These are phyloP conservation scores for Solanum clarkiae DNA, from an alignment of 257 asterid species.

Conservation along the genomic window DNA sequence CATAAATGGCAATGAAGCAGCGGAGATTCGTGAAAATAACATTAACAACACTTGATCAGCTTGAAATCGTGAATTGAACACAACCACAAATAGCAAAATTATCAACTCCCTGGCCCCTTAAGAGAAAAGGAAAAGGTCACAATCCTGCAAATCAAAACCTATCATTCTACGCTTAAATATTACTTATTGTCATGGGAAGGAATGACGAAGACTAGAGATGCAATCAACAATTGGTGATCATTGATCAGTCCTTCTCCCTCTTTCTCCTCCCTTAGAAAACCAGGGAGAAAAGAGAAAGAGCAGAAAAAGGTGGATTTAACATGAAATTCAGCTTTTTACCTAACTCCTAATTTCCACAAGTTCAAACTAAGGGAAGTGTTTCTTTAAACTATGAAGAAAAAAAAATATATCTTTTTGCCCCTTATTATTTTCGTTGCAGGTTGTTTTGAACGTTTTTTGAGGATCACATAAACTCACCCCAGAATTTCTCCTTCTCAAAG, in stretches of 20 bases:
- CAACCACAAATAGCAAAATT: neutral
- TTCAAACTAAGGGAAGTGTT: neutral
- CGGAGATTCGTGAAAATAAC: neutral
- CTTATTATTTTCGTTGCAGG: neutral
- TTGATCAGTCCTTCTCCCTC: neutral
- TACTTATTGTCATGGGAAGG: neutral
- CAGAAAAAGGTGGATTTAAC: neutral
- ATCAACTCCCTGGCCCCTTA: neutral
- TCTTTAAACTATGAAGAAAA: neutral
- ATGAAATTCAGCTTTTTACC: neutral
- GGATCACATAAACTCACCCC: neutral
- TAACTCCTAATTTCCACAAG: neutral
- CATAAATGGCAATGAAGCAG: neutral
- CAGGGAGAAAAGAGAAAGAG: neutral
- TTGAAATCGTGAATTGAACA: neutral
- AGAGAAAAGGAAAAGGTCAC: neutral
- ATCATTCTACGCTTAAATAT: neutral
- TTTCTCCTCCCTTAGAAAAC: neutral
- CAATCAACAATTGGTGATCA: neutral
- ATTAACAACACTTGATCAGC: neutral
- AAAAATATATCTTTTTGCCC: neutral
- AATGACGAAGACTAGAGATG: neutral
- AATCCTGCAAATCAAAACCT: neutral
- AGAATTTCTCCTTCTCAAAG: neutral
- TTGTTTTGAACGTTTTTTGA: neutral